phyloP scores from a whole-genome alignment of 2,329 filamentous ascomycete species.

The Chaetomiaceae sp. region DNA sequence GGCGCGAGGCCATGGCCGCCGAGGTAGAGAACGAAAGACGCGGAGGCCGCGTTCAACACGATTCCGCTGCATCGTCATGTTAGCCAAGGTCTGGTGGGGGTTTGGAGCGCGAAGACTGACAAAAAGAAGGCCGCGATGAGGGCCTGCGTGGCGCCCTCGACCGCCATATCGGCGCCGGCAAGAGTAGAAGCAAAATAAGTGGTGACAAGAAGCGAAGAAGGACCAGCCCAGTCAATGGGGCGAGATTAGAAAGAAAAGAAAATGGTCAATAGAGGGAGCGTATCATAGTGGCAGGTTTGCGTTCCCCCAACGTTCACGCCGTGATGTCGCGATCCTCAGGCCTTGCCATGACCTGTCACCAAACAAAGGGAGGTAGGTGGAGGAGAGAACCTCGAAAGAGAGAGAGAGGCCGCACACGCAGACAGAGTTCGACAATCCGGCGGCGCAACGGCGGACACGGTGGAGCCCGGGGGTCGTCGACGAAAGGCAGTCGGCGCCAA shows the following conservation, averaged over 20 bases:
- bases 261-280: conserved; percentile 29
- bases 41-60: conserved; percentile 46
- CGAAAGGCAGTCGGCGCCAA: conserved; percentile 4
- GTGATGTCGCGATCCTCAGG: conserved; percentile 18
- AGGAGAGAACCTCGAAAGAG: conserved; percentile 9
- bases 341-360: conserved; percentile 17
- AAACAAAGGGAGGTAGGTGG: conserved; percentile 10
- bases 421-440: neutral
- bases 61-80: conserved; percentile 38
- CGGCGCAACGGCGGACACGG: neutral
- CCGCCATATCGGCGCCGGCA: conserved; percentile 38
- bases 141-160: conserved; percentile 40
- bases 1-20: conserved; percentile 43
- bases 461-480: neutral
- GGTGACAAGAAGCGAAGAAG: conserved; percentile 29
- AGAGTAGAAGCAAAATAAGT: conserved; percentile 16
- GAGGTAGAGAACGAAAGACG: conserved; percentile 39
- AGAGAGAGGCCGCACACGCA: neutral
- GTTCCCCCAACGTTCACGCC: conserved; percentile 17
- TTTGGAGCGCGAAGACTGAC: conserved; percentile 37
- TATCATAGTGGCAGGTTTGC: conserved; percentile 24
- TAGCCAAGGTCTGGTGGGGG: too few species aligned
- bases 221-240: conserved; percentile 44
- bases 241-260: conserved; percentile 30
- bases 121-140: conserved; percentile 50